A percentile compares a stretch with the other conserved stretches of the same genome.
Conservation (phyloP, 2,329 filamentous ascomycete genomes). For the Aspergillus texensis region DNA sequence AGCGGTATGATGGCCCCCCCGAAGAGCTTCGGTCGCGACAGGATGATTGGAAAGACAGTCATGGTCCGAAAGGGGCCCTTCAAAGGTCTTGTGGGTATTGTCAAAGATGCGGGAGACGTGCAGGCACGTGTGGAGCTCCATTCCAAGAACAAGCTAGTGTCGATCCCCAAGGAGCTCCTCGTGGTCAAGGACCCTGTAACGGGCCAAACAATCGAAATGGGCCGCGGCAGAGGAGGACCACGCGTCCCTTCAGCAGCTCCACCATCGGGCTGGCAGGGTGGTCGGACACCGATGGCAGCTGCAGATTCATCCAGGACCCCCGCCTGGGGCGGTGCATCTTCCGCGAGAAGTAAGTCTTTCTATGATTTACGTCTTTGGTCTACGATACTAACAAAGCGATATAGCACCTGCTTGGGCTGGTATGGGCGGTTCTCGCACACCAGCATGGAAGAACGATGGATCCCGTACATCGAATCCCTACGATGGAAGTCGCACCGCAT, state of each 20-base stretch:
- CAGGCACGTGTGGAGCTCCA: constrained; percentile 90
- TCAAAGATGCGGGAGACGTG: constrained; percentile 88
- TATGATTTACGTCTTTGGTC: not conserved
- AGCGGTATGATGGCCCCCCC: constrained; percentile 64
- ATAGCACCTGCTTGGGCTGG: constrained; percentile 47
- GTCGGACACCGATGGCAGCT: constrained; percentile 68
- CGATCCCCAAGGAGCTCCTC: constrained; percentile 78
- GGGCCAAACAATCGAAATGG: constrained; percentile 75
- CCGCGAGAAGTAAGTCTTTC: constrained; percentile 61
- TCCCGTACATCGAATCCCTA: constrained; percentile 62
- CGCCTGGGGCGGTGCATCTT: constrained; percentile 66
- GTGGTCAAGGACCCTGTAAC: constrained; percentile 79
- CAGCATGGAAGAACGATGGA: constrained; percentile 61
- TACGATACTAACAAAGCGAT: constrained; percentile 24
- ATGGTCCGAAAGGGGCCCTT: constrained; percentile 83
- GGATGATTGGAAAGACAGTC: constrained; percentile 86
- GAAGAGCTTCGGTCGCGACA: constrained; percentile 74
- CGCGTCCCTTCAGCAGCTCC: constrained; percentile 52
- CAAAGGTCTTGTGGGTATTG: constrained; percentile 91
- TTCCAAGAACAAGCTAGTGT: constrained; percentile 89
- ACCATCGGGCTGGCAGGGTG: constrained; percentile 62
- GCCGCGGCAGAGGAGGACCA: constrained; percentile 48
- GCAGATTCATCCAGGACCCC: constrained; percentile 70
- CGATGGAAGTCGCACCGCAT: constrained; percentile 72
- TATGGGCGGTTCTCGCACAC: constrained; percentile 51